Base-by-base conservation (phyloP, 305 asterid species). In the Fraxinus sp. region DNA sequence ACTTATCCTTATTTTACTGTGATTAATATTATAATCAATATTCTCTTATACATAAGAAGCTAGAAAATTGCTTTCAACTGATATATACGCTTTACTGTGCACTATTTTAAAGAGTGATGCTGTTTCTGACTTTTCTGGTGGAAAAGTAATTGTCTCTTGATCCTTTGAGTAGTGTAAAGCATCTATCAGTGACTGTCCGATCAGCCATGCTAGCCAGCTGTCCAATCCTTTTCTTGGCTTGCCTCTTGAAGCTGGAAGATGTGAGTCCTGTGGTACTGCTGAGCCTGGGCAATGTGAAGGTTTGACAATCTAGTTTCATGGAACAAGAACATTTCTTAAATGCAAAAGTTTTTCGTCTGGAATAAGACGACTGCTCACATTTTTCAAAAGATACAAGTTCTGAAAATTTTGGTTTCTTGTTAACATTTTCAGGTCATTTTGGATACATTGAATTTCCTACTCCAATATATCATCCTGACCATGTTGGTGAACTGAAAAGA, bases 281-380 rank as follows among this genome's bases (percentile, higher is more conserved):
- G 99, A 96, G 87, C 92, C 97, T 30, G 99, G 99, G 79, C 94
- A 93, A 83, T 96, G 99, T 82, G 99, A 96, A 96, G 99, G 99
- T 94, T 87, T 83, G 87, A 35, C n/a, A 44, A 59, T 85, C 20
- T 62, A 81, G 22, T 82, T 77, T 62, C 74, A 66, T 71, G 74
- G 39, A 73, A 80, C 46, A 78, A 57, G 62, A 57, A 76, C 59
- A 13, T 76, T 44, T 44, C 37, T 49, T 78, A 16, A 80, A 26
- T 6, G 18, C 33, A 26, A 66, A 3, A 2, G 32, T 66, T 66
- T 68, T 11, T 68, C 7, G 20, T 59, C 28, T 18, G 7, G 1
- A 26, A 9, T 76, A 77, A 64, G 76, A 78, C 24, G 70, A 49
- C 71, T 24, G 74, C 59, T 78, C 79, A 62, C 70, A 39, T 74